These are phyloP conservation scores for Calophaca sinica DNA, from an alignment of 306 rosid genomes.

Conservation along the genomic window DNA sequence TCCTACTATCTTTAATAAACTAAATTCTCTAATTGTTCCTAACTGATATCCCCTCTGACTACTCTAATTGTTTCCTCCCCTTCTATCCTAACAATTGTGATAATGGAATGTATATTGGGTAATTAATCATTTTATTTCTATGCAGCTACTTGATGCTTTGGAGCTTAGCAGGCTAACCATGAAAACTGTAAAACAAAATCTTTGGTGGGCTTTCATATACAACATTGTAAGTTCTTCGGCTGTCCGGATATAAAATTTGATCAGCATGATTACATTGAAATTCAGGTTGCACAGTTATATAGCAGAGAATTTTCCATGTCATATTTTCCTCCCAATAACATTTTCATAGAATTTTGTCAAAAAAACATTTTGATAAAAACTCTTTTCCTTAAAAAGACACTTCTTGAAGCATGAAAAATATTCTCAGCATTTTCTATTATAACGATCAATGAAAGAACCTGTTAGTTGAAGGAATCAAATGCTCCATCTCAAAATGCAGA, in stretches of 20 bases:
- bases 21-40: too few species aligned
- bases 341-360: neutral
- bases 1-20: neutral
- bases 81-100: neutral
- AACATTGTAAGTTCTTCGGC: slow-evolving; percentile 77
- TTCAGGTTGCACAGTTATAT: neutral
- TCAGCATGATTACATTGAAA: slow-evolving; percentile 16
- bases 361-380: neutral
- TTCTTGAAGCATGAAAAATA: slow-evolving; percentile 31
- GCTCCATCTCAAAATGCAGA: slow-evolving; percentile 19
- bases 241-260: slow-evolving; percentile 29
- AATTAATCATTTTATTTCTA: slow-evolving; percentile 43
- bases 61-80: neutral
- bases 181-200: slow-evolving; percentile 94
- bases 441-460: neutral
- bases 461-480: too few species aligned
- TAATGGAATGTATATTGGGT: neutral
- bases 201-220: slow-evolving; percentile 97
- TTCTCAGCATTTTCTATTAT: slow-evolving; percentile 20
- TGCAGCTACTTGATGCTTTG: slow-evolving; percentile 96
- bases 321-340: neutral
- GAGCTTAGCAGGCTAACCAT: slow-evolving; percentile 92
- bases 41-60: slow-evolving; percentile 14
- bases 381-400: slow-evolving; percentile 9
- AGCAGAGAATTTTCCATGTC: slow-evolving; percentile 28